These are phyloP conservation scores for Parathielavia appendiculata DNA, from an alignment of 495 filamentous ascomycete genomes.

Conservation along the genomic window DNA sequence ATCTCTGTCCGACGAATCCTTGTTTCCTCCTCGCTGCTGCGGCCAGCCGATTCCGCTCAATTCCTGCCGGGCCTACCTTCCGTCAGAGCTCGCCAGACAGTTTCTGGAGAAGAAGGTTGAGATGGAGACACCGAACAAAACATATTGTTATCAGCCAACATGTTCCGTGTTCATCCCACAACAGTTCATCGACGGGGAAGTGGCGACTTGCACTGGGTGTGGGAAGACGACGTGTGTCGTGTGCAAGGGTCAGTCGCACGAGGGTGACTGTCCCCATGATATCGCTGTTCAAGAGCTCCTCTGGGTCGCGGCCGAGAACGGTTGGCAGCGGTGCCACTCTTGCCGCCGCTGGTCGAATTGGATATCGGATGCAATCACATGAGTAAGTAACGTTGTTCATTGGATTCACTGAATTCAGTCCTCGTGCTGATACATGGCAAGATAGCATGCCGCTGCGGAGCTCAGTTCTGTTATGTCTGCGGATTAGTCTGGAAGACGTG, in stretches of 20 bases:
- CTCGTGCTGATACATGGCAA: neutral
- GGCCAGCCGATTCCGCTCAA: slow-evolving; percentile 36
- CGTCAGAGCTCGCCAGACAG: slow-evolving; percentile 20
- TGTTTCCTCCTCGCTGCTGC: slow-evolving; percentile 53
- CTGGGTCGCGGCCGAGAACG: slow-evolving; percentile 30
- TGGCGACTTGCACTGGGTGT: slow-evolving; percentile 42
- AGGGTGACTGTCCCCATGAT: slow-evolving; percentile 41
- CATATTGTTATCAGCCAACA: slow-evolving; percentile 41
- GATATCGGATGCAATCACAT: slow-evolving; percentile 48
- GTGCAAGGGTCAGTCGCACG: slow-evolving; percentile 45
- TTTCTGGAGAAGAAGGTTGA: slow-evolving; percentile 44
- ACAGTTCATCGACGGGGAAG: slow-evolving; percentile 27
- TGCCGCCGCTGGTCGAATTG: slow-evolving; percentile 42
- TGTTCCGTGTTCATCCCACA: slow-evolving; percentile 46
- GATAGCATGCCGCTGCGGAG: slow-evolving; percentile 45
- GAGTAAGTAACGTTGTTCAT: slow-evolving; percentile 14
- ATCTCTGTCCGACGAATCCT: slow-evolving; percentile 42
- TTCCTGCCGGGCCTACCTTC: slow-evolving; percentile 30
- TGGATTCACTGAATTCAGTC: neutral
- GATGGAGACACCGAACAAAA: slow-evolving; percentile 40
- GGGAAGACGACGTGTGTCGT: slow-evolving; percentile 37
- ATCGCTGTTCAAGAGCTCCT: slow-evolving; percentile 31
- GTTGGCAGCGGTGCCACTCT: slow-evolving; percentile 41
- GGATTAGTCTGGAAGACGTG: slow-evolving; percentile 49
- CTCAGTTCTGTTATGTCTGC: slow-evolving; percentile 57